Evolutionary conservation across 2,329 filamentous ascomycete species (phyloP).

Genomic region (Trichocomaceae sp.): DNA sequence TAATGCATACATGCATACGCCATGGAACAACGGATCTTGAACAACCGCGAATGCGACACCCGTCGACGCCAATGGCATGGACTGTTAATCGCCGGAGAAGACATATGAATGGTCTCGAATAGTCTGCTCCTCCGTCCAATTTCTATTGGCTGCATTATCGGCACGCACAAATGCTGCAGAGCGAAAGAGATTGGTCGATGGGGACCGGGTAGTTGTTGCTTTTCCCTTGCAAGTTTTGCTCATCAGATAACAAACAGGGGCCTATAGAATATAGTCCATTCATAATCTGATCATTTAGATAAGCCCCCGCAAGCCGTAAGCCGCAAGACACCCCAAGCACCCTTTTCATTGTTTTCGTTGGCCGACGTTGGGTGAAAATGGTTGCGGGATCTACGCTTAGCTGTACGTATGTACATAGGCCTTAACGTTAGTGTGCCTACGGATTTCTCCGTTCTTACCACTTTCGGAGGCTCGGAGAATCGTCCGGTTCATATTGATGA

Average conservation of each 20-base stretch:
- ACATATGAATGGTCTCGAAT: conserved; percentile 1
- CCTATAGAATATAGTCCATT: too few relatives aligned
- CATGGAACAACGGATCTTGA: neutral
- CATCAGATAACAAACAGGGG: neutral
- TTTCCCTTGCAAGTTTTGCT: neutral
- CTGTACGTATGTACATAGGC: neutral
- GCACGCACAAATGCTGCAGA: neutral
- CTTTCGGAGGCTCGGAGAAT: neutral
- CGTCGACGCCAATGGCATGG: conserved; percentile 8
- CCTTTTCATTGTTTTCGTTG: conserved; percentile 3
- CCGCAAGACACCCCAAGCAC: conserved; percentile 4
- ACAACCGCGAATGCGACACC: conserved; percentile 9
- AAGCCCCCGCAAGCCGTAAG: conserved; percentile 5
- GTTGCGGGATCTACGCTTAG: conserved; percentile 9
- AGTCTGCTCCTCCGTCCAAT: neutral
- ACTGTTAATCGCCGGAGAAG: conserved; percentile 9
- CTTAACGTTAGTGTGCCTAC: neutral
- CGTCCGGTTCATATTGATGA: too few relatives aligned
- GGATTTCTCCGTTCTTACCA: neutral
- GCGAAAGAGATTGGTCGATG: neutral
- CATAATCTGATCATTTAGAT: neutral
- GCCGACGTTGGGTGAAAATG: conserved; percentile 10
- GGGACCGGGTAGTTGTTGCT: neutral
- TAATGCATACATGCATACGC: neutral
- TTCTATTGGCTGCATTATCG: neutral